Evolutionary conservation across 1,284 basidiomycete genomes (phyloP).

Genomic region (Mycosarcoma maydis): DNA sequence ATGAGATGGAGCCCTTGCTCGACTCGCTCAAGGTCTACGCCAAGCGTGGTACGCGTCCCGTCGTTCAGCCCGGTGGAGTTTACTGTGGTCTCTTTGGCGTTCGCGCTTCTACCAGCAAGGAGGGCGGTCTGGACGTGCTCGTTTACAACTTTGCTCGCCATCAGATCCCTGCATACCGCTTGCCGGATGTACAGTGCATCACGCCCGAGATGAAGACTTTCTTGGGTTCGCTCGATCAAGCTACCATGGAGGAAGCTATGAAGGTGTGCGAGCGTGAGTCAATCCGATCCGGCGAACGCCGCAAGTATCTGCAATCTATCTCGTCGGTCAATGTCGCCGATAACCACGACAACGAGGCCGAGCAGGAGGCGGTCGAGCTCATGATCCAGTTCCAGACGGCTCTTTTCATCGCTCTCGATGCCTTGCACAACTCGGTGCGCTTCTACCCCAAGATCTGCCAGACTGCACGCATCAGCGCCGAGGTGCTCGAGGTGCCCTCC

Average conservation of each 20-base stretch:
- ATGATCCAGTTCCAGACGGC: slow-evolving; percentile 70
- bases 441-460: slow-evolving; percentile 69
- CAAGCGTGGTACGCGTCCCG: slow-evolving; percentile 70
- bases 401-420: slow-evolving; percentile 70
- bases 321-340: slow-evolving; percentile 44
- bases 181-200: slow-evolving; percentile 69
- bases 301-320: slow-evolving; percentile 51
- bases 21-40: slow-evolving; percentile 70
- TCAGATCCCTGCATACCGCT: slow-evolving; percentile 71
- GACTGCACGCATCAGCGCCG: slow-evolving; percentile 69
- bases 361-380: slow-evolving; percentile 65
- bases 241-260: slow-evolving; percentile 69
- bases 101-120: slow-evolving; percentile 67
- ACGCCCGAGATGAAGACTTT: slow-evolving; percentile 68
- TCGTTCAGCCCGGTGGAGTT: slow-evolving; percentile 70
- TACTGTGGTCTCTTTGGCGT: slow-evolving; percentile 71
- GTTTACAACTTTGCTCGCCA: slow-evolving; percentile 72
- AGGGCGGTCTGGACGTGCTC: slow-evolving; percentile 67
- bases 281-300: slow-evolving; percentile 62
- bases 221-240: slow-evolving; percentile 68
- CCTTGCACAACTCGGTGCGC: slow-evolving; percentile 68
- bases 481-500: slow-evolving; percentile 70
- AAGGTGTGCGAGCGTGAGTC: slow-evolving; percentile 68
- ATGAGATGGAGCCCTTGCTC: slow-evolving; percentile 70
- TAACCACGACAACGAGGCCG: slow-evolving; percentile 38